Base-by-base conservation (phyloP, 345 rosid genomes). In the Arabidopsis arenosa region DNA sequence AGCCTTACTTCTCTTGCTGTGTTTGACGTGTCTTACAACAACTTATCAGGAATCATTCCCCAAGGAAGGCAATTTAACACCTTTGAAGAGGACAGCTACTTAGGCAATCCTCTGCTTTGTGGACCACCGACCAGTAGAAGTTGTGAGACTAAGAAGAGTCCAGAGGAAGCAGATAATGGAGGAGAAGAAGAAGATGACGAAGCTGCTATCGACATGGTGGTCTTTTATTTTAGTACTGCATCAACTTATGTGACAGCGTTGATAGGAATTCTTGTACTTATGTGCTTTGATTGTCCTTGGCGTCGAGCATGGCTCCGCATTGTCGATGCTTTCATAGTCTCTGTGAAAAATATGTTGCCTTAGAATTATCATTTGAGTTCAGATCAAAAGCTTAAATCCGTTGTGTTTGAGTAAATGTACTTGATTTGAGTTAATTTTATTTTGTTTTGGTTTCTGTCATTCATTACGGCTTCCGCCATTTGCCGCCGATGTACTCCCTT, bases 11-110 rank as follows among this genome's bases (percentile, higher is more conserved):
- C 13, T 47, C 55, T 71, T 45, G 43, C 23, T 6, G 9, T 13
- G 4, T 71, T 71, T 9, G 10, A 59, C 3, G 68, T 71, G 0
- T 71, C 75, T 45, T 6, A 48, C 55, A 65, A 65, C 57, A 65
- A 65, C 10, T 45, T 65, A 30, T 65, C 70, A 15, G 55, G 70
- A 4, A 18, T 9, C 57, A 65, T 65, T 15, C 70, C 70, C 5
- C 17, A 47, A 48, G 70, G 55, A 45, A 48, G 1, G 26, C 57
- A 65, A 11, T 65, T 65, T 32, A n/a, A 30, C 6, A 65, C 70
- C 1, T 65, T 65, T 14, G 6, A 3, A 0, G 57, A 9, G 32
- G 17, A 0, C 17, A 65, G 6, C 17, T 65, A 48, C 67, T 1
- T 63, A 43, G 52, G 52, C 36, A 63, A 63, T 14, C 67, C 21